Evolutionary conservation across 768 basidiomycete species (phyloP), one percentile per base, ranked within the genome.

Genomic region (Collybia nuda): DNA sequence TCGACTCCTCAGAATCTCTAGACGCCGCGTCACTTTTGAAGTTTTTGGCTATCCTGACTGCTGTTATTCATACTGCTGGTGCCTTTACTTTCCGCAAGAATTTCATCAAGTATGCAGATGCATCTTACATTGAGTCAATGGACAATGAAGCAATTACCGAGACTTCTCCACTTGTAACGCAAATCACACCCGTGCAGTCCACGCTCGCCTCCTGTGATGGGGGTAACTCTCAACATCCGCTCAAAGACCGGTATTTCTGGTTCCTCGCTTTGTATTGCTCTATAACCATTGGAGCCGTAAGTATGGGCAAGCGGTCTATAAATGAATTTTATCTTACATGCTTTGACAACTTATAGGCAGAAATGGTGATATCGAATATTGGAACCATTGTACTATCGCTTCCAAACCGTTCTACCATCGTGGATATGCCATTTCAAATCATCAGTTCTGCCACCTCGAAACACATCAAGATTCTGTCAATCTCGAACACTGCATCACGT

Each of bases 301-400:
- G 87, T 77, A 7, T 44, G 32, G 14, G 35, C 55, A 21, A 3
- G 5, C 29, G 29, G 29, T 17, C 29, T 32, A 21, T 22, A 17
- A 23, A n/a, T 40, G 36, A 47, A 21, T 21, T 6, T 7, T 6
- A 21, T 8, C 32, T 6, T 40, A 21, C 55, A 23, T 43, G 17
- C 40, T 46, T 43, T 38, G 48, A 50, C 15, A 43, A 36, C 24
- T 9, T 39, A 7, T 36, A 89, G 86, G 80, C 78, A 40, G 89
- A 91, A 64, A 91, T 90, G 88, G 75, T 93, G 18, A 83, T 92
- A 17, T 85, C 88, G 17, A 93, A 90, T 59, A 84, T 93, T 41
- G 90, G 88, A 32, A 82, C 86, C 1, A 86, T 92, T 44, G 77
- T 86, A 12, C 67, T 85, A 3, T 84, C 90, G 12, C 76, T 90